These are phyloP conservation scores for Pseudogymnoascus sp. DNA, from an alignment of 2,329 filamentous ascomycete species.

Conservation along the genomic window DNA sequence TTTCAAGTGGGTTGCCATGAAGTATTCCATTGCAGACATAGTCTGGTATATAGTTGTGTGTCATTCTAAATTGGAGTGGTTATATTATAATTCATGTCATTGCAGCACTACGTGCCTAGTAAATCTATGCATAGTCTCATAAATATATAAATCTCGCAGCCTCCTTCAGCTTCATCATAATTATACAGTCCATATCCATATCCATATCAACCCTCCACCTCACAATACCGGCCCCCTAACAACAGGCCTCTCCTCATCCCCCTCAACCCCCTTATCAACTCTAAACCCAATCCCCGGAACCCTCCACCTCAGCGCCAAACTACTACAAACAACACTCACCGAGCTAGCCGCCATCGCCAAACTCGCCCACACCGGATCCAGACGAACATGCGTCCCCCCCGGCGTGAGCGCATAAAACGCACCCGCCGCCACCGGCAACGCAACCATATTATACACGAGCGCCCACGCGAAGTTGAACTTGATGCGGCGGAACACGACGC, in stretches of 20 bases:
- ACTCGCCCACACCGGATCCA: constrained; percentile 75
- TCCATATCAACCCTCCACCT: background rate
- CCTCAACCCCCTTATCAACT: constrained; percentile 11
- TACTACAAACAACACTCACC: constrained; percentile 77
- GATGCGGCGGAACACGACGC: constrained; percentile 53
- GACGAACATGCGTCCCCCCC: constrained; percentile 45
- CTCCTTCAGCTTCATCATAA: background rate
- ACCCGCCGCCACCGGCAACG: constrained; percentile 57
- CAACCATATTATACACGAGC: constrained; percentile 53
- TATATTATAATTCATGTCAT: background rate
- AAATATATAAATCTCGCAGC: background rate
- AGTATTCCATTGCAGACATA: too few species aligned
- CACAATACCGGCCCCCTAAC: background rate
- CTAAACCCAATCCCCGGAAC: constrained; percentile 32
- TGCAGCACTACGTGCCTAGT: background rate
- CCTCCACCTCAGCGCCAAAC: constrained; percentile 53
- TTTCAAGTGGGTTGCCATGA: too few species aligned
- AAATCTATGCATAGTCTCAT: background rate
- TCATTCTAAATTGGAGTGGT: too few species aligned
- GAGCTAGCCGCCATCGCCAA: constrained; percentile 86
- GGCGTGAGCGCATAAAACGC: constrained; percentile 45
- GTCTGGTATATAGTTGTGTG: too few species aligned
- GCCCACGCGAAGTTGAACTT: constrained; percentile 63
- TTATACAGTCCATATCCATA: background rate
- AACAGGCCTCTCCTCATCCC: background rate